phyloP scores from a whole-genome alignment of 208 protist species.

The Leishmania tarentolae region DNA sequence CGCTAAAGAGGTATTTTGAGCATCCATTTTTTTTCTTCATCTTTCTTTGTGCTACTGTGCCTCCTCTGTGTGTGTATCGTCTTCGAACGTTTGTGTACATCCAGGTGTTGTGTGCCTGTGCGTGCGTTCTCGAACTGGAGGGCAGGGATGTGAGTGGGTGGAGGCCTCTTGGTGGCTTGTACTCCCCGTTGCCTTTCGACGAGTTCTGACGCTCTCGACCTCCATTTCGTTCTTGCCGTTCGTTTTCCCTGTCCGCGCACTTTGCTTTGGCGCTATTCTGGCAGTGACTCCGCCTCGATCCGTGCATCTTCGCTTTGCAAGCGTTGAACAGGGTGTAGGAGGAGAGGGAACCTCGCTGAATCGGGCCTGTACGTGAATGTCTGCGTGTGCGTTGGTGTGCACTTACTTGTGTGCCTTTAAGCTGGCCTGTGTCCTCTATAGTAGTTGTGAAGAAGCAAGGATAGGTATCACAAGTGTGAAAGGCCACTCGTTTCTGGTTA shows the following conservation, averaged over 20 bases:
- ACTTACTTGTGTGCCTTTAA: not conserved
- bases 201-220: not conserved
- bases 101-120: not conserved
- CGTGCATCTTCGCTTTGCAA: not conserved
- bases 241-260: not conserved
- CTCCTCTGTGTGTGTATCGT: not conserved
- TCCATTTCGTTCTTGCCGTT: not conserved
- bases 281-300: not conserved
- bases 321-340: not conserved
- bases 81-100: not conserved
- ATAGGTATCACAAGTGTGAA: not conserved
- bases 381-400: not conserved
- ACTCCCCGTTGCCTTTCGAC: not conserved
- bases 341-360: not conserved
- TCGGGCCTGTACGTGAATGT: not conserved
- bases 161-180: not conserved
- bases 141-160: not conserved
- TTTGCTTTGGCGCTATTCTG: not conserved
- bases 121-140: not conserved
- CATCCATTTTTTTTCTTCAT: not conserved
- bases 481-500: not conserved
- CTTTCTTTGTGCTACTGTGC: slow-evolving; percentile 2
- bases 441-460: not conserved
- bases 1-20: not conserved
- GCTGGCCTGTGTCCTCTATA: not conserved